Evolutionary conservation across 495 filamentous ascomycete genomes (phyloP), one percentile per base, ranked within the genome.

Genomic region (Penicillium daleae): DNA sequence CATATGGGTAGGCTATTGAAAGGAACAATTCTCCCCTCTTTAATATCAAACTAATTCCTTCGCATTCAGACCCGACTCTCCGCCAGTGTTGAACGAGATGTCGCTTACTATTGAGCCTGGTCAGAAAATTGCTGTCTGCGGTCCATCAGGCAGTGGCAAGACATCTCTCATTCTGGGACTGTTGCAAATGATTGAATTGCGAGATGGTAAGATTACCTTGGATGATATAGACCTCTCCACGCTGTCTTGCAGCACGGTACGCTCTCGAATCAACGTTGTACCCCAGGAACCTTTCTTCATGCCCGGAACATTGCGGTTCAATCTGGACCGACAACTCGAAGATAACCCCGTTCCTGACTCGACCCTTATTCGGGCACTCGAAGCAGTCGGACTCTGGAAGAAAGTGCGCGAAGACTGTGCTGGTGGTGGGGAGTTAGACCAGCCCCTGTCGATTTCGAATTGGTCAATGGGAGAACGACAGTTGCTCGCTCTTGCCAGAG

Each of bases 211-310:
- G 40, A 76, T 81, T 24, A 61, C 2, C 10, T 65, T 86, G 21
- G 81, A 85, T 51, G 73, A 71, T 1, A n/a, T 77, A 5, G 73
- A 78, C 49, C 61, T 83, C 13, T 69, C 76, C 15, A 74, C 71
- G 8, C 61, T 79, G 7, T 74, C 68, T 0, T 70, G 64, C 0
- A 55, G 72, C 53, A 62, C 69, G 6, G 60, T 80, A 44, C 72
- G 78, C 8, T 64, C 68, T 0, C 65, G 70, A 2, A 54, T 81
- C 31, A 77, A 74, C 40, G 72, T 70, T 8, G 61, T 86, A 2
- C 80, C 86, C 15, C 85, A 89, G 49, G 76, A 85, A 12, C 74
- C 84, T 0, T 83, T 86, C 64, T 49, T 85, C 7, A 57, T 88
- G 1, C 79, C 82, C 0, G 80, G 77, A 2, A 78, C 78, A 0